Percentiles rank a stretch among this genome's conserved stretches.
Evolutionary conservation across 208 protist species (phyloP).

Genomic region (Lotmaria passim): DNA sequence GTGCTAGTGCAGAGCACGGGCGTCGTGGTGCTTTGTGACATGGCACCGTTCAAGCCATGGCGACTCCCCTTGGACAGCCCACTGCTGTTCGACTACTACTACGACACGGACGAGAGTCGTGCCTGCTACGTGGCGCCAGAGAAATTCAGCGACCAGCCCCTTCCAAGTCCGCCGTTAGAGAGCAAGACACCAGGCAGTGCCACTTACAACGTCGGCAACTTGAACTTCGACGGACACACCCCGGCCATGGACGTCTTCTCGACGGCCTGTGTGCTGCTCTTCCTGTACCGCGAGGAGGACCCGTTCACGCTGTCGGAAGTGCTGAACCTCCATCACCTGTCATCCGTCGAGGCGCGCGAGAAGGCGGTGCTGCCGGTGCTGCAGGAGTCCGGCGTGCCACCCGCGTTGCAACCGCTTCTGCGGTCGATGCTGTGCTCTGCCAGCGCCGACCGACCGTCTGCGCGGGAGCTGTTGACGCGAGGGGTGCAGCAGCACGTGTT

Average conservation of each 20-base stretch:
- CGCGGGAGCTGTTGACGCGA: constrained; percentile 42
- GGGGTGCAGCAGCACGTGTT: constrained; percentile 43
- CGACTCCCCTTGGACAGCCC: constrained; percentile 72
- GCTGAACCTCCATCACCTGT: constrained; percentile 47
- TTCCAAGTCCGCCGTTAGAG: constrained; percentile 26
- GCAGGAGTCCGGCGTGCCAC: constrained; percentile 15
- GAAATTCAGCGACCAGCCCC: constrained; percentile 70
- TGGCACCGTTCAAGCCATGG: constrained; percentile 88
- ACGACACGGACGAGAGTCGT: constrained; percentile 84
- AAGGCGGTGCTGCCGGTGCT: constrained; percentile 24
- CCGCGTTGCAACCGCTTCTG: constrained; percentile 29
- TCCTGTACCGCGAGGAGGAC: constrained; percentile 75
- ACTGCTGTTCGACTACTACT: constrained; percentile 87
- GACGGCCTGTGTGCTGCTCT: constrained; percentile 66
- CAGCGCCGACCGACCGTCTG: constrained; percentile 45
- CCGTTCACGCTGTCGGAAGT: constrained; percentile 69
- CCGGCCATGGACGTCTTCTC: constrained; percentile 88
- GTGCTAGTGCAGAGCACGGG: constrained; percentile 75
- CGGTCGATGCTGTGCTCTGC: constrained; percentile 37
- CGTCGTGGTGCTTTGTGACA: constrained; percentile 81
- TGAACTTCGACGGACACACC: constrained; percentile 75
- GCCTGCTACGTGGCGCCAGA: constrained; percentile 88
- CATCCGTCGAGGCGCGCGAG: constrained; percentile 24
- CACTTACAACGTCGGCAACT: constrained; percentile 41
- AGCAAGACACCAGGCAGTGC: constrained; percentile 26